Conservation (phyloP, 2,329 filamentous ascomycete species). For the Cladophialophora yegresii region DNA sequence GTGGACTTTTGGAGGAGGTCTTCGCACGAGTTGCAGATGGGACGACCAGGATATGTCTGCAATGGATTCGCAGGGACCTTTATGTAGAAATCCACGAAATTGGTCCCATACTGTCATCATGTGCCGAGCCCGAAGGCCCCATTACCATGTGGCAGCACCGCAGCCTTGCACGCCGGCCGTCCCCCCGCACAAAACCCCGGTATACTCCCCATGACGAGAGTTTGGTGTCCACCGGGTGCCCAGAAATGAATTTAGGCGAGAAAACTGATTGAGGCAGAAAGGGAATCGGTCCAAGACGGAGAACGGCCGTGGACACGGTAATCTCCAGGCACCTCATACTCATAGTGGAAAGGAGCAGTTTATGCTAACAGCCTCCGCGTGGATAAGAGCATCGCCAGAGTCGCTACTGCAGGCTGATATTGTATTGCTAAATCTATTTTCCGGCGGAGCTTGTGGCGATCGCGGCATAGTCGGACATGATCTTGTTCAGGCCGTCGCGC, state of each 20-base stretch:
- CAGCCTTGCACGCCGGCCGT: slow-evolving; percentile 7
- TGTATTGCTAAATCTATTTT: slow-evolving; percentile 12
- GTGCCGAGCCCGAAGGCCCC: slow-evolving; percentile 4
- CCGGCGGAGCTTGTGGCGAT: slow-evolving; percentile 17
- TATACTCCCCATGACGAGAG: slow-evolving; percentile 4
- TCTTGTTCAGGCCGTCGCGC: slow-evolving; percentile 55
- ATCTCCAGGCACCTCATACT: not conserved
- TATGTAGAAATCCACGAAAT: slow-evolving; percentile 6
- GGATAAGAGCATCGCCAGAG: not conserved
- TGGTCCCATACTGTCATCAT: not conserved
- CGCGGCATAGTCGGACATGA: slow-evolving; percentile 50
- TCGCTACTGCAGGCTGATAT: not conserved
- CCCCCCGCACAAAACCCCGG: slow-evolving; percentile 9
- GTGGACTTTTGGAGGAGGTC: not conserved
- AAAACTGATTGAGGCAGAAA: slow-evolving; percentile 25
- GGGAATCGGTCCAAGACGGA: slow-evolving; percentile 10
- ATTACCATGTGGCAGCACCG: not conserved
- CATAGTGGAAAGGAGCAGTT: not conserved
- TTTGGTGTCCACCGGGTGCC: not conserved
- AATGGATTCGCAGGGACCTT: not conserved
- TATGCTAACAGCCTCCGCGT: not conserved
- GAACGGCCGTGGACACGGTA: not conserved
- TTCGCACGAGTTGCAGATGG: not conserved
- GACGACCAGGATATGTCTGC: not conserved
- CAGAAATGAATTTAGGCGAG: slow-evolving; percentile 25